A percentile compares a stretch with the other conserved stretches of the same genome.
phyloP scores from a whole-genome alignment of 768 basidiomycete genomes.

The Collybiopsis confluens region DNA sequence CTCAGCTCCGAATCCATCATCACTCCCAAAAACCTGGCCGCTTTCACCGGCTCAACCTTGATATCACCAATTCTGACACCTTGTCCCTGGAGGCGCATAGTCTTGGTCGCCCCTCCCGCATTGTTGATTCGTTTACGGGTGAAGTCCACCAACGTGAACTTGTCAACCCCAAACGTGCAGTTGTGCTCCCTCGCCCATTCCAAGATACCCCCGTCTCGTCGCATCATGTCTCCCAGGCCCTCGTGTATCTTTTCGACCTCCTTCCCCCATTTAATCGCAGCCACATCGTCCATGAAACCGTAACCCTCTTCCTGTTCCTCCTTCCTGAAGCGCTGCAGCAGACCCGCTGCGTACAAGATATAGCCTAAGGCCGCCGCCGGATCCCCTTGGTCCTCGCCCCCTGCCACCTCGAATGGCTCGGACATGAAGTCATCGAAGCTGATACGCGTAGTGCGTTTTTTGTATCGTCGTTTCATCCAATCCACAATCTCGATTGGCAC shows the following conservation, averaged over 20 bases:
- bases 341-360: constrained; percentile 18
- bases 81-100: not conserved
- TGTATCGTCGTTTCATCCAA: constrained; percentile 14
- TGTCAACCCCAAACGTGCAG: constrained; percentile 1
- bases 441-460: constrained; percentile 15
- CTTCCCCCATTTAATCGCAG: constrained; percentile 6
- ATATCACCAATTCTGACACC: constrained; percentile 1
- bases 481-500: constrained; percentile 18
- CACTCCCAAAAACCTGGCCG: not conserved
- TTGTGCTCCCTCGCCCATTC: not conserved
- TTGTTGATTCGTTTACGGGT: constrained; percentile 1
- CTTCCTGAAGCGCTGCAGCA: constrained; percentile 13
- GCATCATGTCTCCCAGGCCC: constrained; percentile 13
- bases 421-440: constrained; percentile 25
- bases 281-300: constrained; percentile 17
- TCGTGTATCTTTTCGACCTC: constrained; percentile 6
- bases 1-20: constrained; percentile 3
- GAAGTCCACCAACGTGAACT: not conserved
- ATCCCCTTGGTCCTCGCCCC: constrained; percentile 24
- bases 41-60: constrained; percentile 1
- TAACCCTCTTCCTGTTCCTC: constrained; percentile 2
- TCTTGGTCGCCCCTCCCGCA: not conserved
- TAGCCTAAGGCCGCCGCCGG: constrained; percentile 21
- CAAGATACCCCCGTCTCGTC: not conserved
- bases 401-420: constrained; percentile 9